Evolutionary conservation across 352 stramenopile genomes (phyloP), one percentile per base, ranked within the genome.

Genomic region (Phytophthora fragariae): DNA sequence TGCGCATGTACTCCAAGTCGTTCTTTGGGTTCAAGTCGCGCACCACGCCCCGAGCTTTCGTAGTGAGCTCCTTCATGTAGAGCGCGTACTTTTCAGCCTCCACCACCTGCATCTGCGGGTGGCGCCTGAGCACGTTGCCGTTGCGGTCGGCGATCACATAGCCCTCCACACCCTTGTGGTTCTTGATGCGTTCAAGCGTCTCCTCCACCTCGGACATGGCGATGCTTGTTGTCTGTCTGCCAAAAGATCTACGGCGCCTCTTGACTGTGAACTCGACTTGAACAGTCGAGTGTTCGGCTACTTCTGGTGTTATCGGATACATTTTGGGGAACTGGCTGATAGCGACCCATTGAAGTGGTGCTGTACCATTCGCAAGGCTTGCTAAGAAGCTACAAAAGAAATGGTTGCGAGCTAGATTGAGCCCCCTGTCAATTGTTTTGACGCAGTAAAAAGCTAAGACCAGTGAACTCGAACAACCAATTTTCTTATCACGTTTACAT

Each of bases 11-110:
- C 68, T 97, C 88, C 44, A 99, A 79, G 74, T 98, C 92, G 72
- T 98, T 98, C 78, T 97, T 98, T 12, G 96, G 95, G 75, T 98
- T 97, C 35, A 99, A 84, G 80, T 99, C 96, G 49, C 96, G 83
- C 37, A 98, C 93, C 53, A 98, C 94, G 50, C 97, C 92, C 37
- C 90, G 91, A 3, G 95, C 94, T 65, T 97, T 97, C 19, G 88
- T 90, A 21, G 88, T 94, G 35, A 99, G 86, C 62, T 96, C 84
- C 62, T 93, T 95, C 85, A 98, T 98, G 69, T 93, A 96, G 56
- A 86, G 68, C 4, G 95, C 92, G 80, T 98, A 98, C 49, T 90
- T 92, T 67, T 99, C 95, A 1, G 96, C 94, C 39, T 95, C 85
- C n/a, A 86, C 77, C 64, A 97, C 88, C 37, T 91, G 73, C 93